phyloP scores from a whole-genome alignment of 2,329 filamentous ascomycete genomes.

The Albophoma yamanashiensis region DNA sequence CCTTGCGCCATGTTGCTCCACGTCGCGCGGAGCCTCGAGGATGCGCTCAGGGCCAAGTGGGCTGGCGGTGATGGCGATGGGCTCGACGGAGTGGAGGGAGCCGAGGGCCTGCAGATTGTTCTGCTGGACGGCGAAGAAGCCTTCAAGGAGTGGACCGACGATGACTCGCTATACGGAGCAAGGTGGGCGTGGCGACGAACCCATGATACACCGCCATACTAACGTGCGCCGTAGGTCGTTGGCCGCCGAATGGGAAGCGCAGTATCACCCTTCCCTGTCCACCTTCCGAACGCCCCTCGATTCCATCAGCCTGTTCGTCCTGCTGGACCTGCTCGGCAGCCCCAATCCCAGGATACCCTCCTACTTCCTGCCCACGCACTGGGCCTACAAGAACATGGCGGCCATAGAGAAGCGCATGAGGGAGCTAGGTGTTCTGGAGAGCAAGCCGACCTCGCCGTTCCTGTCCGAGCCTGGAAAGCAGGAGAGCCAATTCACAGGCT shows the following conservation, averaged over 20 bases:
- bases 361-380: conserved; percentile 84
- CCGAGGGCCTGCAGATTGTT: conserved; percentile 78
- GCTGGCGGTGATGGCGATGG: conserved; percentile 58
- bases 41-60: conserved; percentile 74
- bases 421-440: conserved; percentile 53
- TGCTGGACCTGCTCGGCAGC: conserved; percentile 80
- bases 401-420: conserved; percentile 65
- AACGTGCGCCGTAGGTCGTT: conserved; percentile 40
- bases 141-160: conserved; percentile 67
- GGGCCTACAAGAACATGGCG: conserved; percentile 77
- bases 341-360: conserved; percentile 62
- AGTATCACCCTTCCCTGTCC: conserved; percentile 59
- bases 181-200: conserved; percentile 36
- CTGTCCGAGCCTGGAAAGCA: conserved; percentile 52
- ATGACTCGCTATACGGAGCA: conserved; percentile 81
- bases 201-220: not conserved
- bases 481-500: conserved; percentile 30
- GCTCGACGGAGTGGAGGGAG: conserved; percentile 52
- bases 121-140: conserved; percentile 93
- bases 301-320: conserved; percentile 77
- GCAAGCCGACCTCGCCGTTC: conserved; percentile 42
- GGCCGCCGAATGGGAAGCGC: conserved; percentile 69
- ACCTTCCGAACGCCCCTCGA: conserved; percentile 63
- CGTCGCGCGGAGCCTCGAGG: conserved; percentile 69
- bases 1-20: conserved; percentile 93